phyloP scores from a whole-genome alignment of 805 yeast species.

The Starmerella asiatica region DNA sequence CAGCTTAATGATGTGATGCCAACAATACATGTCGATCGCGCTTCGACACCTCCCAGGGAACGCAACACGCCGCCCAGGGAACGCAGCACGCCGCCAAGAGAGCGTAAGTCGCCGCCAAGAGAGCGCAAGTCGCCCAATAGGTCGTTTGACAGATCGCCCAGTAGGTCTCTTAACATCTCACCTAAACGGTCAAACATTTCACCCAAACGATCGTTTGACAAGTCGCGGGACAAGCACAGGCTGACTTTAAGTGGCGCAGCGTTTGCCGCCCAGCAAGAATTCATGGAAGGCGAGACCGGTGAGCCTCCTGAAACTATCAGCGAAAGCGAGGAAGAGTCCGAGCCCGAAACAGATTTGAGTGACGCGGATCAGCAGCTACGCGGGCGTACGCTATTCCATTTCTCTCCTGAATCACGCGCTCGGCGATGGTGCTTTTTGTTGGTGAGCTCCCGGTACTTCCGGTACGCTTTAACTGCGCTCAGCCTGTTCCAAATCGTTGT shows the following conservation, averaged over 20 bases:
- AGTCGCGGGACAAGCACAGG: no score
- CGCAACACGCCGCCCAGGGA: no score
- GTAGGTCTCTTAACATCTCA: no score
- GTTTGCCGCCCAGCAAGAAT: conserved; percentile 7
- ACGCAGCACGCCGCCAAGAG: no score
- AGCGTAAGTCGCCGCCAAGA: no score
- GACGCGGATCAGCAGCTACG: background rate
- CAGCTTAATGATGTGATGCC: no score
- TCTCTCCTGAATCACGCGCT: conserved; percentile 5
- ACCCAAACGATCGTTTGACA: no score
- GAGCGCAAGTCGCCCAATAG: no score
- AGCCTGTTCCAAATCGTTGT: conserved; percentile 13
- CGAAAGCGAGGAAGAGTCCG: background rate
- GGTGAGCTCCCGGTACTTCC: background rate
- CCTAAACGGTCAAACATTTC: no score
- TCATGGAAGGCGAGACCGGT: background rate
- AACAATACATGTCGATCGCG: no score
- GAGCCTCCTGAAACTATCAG: background rate
- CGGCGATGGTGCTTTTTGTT: conserved; percentile 5
- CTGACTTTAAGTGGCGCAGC: conserved; percentile 15
- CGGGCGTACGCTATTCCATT: conserved; percentile 21
- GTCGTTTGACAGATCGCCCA: no score
- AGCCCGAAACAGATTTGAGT: background rate
- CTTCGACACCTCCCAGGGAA: no score
- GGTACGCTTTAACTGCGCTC: conserved; percentile 6